These are phyloP conservation scores for Solanum etuberosum DNA, from an alignment of 257 asterid species.

Conservation along the genomic window DNA sequence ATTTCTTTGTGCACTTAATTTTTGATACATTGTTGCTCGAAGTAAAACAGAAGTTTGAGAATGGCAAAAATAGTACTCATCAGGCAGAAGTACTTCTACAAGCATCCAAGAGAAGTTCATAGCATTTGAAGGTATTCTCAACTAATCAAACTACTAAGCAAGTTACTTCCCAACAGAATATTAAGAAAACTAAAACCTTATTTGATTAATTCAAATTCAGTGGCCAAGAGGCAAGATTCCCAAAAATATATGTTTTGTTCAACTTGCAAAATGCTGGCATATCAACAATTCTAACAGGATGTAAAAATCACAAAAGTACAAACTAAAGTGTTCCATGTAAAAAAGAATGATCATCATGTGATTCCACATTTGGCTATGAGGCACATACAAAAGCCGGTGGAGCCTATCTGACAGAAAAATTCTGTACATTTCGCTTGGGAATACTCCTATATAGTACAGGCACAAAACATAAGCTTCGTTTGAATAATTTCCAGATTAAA, in stretches of 20 bases:
- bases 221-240: background rate
- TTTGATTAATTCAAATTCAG: background rate
- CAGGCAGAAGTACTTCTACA: background rate
- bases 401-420: background rate
- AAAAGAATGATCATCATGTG: background rate
- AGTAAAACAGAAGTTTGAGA: background rate
- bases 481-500: background rate
- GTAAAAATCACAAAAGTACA: background rate
- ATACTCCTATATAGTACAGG: background rate
- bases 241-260: background rate
- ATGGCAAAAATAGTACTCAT: background rate
- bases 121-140: background rate
- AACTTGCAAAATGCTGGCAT: background rate
- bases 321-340: background rate
- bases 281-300: background rate
- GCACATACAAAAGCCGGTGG: background rate
- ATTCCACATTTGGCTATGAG: background rate
- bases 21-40: background rate
- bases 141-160: background rate
- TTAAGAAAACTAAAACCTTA: background rate
- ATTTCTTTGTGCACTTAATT: background rate
- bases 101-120: background rate
- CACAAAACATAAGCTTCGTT: background rate
- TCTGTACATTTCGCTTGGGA: background rate
- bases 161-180: background rate